phyloP scores from a whole-genome alignment of 169 alveolate species.

The Plasmodium sp. region DNA sequence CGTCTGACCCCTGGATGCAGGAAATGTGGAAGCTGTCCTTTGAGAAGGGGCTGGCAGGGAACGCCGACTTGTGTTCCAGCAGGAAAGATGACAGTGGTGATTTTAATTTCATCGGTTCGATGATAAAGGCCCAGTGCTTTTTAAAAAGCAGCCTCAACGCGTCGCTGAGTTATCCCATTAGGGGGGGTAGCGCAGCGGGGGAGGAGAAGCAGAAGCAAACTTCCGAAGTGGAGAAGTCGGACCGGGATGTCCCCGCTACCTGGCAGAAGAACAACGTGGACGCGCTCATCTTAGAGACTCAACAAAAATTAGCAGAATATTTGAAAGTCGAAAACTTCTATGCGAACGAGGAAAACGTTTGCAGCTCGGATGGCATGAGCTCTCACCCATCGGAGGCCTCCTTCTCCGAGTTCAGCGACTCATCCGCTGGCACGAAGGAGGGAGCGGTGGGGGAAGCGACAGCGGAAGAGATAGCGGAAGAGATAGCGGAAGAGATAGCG shows the following conservation, averaged over 20 bases:
- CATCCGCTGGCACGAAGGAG: not conserved
- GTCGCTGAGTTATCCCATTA: constrained; percentile 14
- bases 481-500: not conserved
- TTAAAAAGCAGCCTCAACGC: constrained; percentile 49
- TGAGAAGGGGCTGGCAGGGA: constrained; percentile 24
- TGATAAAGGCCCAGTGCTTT: constrained; percentile 33
- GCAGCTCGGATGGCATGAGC: constrained; percentile 12
- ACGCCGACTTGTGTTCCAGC: not conserved
- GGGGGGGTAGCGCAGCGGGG: not conserved
- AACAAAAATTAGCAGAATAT: constrained; percentile 65
- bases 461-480: no score
- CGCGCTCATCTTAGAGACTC: constrained; percentile 36
- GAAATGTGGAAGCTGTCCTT: constrained; percentile 70
- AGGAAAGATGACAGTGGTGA: constrained; percentile 5
- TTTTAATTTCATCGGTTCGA: constrained; percentile 47
- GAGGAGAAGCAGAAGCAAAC: not conserved
- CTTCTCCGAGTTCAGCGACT: not conserved
- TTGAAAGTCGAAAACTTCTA: constrained; percentile 22
- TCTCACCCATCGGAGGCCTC: constrained; percentile 1
- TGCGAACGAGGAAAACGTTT: constrained; percentile 18
- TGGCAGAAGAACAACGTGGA: not conserved
- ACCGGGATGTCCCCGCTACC: not conserved
- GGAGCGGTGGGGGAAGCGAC: not conserved
- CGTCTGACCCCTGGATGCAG: constrained; percentile 75
- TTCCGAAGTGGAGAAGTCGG: not conserved